phyloP scores from a whole-genome alignment of 495 filamentous ascomycete species.

The Aspergillus olivimuriae region DNA sequence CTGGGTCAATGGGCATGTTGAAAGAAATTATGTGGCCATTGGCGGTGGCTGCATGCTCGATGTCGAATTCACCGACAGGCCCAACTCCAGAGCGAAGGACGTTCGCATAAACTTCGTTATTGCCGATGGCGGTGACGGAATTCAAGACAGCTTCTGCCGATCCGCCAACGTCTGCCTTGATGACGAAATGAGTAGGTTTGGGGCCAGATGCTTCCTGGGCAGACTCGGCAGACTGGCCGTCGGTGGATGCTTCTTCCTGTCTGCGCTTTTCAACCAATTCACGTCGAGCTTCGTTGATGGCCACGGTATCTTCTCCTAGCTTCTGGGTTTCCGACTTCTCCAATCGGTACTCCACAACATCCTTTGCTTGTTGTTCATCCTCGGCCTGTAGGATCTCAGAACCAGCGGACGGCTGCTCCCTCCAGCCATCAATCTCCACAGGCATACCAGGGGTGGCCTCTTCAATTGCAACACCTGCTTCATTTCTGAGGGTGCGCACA shows the following conservation, averaged over 20 bases:
- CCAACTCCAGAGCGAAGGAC: constrained; percentile 76
- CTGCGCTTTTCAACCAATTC: constrained; percentile 52
- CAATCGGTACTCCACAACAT: constrained; percentile 68
- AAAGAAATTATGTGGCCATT: constrained; percentile 75
- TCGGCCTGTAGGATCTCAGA: constrained; percentile 79
- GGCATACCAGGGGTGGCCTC: constrained; percentile 84
- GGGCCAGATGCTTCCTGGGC: constrained; percentile 41
- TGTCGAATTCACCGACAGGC: constrained; percentile 74
- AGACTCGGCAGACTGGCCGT: constrained; percentile 14
- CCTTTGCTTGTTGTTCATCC: constrained; percentile 71
- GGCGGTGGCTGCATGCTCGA: constrained; percentile 74
- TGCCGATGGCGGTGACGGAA: constrained; percentile 67
- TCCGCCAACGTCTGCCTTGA: constrained; percentile 91
- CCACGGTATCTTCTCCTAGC: constrained; percentile 63
- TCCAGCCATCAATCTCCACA: constrained; percentile 91
- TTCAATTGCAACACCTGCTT: constrained; percentile 65
- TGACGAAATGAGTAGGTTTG: constrained; percentile 67
- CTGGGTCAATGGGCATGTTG: constrained; percentile 65
- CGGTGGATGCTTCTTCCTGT: constrained; percentile 36
- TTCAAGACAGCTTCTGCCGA: constrained; percentile 86
- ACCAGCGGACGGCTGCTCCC: constrained; percentile 82
- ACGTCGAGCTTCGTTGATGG: constrained; percentile 66
- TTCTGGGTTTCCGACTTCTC: constrained; percentile 55
- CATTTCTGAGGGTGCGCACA: constrained; percentile 75
- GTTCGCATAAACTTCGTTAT: constrained; percentile 70